Conservation (phyloP, 2,329 filamentous ascomycete species). For the Ophiocordyceps camponoti-floridani region DNA sequence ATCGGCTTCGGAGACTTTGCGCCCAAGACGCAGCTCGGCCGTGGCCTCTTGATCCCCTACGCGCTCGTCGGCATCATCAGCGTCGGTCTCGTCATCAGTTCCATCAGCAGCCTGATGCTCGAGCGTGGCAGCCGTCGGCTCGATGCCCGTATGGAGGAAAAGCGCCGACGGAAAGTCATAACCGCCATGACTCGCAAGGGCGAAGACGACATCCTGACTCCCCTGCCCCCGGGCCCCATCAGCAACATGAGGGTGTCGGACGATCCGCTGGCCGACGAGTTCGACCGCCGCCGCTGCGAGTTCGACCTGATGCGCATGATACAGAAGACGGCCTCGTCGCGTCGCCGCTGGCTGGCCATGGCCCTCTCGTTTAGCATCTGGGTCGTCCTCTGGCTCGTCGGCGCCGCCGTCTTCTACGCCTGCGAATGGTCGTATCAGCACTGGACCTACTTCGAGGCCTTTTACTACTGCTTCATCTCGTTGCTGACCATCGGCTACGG, state of each 20-base stretch:
- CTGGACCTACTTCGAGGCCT: slow-evolving; percentile 60
- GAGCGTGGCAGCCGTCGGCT: slow-evolving; percentile 37
- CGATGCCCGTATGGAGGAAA: slow-evolving; percentile 40
- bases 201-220: slow-evolving; percentile 28
- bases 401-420: slow-evolving; percentile 53
- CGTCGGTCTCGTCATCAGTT: slow-evolving; percentile 66
- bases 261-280: slow-evolving; percentile 19
- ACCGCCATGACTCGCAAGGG: slow-evolving; percentile 25
- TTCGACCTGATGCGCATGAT: slow-evolving; percentile 72
- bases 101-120: slow-evolving; percentile 49
- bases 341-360: slow-evolving; percentile 60
- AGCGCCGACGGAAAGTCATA: slow-evolving; percentile 31
- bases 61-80: slow-evolving; percentile 71
- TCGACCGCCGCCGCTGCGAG: slow-evolving; percentile 46
- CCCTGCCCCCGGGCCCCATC: slow-evolving; percentile 16
- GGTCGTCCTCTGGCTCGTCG: slow-evolving; percentile 60
- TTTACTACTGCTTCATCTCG: slow-evolving; percentile 77
- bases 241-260: slow-evolving; percentile 2
- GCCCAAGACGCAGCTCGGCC: slow-evolving; percentile 32
- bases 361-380: slow-evolving; percentile 50
- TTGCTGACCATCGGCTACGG: slow-evolving; percentile 81
- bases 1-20: slow-evolving; percentile 43
- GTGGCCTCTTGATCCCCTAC: slow-evolving; percentile 65
- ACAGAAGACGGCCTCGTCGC: slow-evolving; percentile 43
- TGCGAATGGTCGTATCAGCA: slow-evolving; percentile 33